phyloP scores from a whole-genome alignment of 2,329 filamentous ascomycete species.

The Paramyrothecium sp. region DNA sequence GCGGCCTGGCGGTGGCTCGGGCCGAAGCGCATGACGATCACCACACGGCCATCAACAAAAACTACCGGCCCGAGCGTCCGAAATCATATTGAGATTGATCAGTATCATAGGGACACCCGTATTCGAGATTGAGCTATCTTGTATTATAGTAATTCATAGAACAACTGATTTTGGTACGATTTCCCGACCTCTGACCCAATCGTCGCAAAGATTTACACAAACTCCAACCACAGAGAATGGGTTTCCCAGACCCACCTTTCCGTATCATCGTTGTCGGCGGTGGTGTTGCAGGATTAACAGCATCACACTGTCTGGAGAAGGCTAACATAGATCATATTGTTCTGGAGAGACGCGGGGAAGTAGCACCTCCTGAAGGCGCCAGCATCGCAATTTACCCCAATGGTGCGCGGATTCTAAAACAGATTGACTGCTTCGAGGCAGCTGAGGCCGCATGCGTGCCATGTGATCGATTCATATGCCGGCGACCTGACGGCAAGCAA shows the following conservation, averaged over 20 bases:
- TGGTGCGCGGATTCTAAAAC: constrained; percentile 21
- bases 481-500: not conserved
- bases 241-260: not conserved
- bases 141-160: too few species aligned
- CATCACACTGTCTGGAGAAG: constrained; percentile 22
- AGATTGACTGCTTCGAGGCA: constrained; percentile 16
- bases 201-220: too few species aligned
- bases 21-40: not conserved
- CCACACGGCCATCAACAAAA: not conserved
- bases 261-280: constrained; percentile 23
- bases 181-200: too few species aligned
- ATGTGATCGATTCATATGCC: not conserved
- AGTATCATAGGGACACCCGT: not conserved
- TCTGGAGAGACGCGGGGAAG: constrained; percentile 18
- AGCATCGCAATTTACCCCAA: constrained; percentile 22
- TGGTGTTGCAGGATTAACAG: constrained; percentile 31
- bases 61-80: not conserved
- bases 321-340: constrained; percentile 26
- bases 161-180: too few species aligned
- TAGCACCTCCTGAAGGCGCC: constrained; percentile 15
- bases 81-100: not conserved
- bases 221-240: too few species aligned
- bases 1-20: not conserved
- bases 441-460: constrained; percentile 1
- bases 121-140: not conserved